phyloP scores from a whole-genome alignment of 2,329 filamentous ascomycete species.

The Peltaster fructicola region DNA sequence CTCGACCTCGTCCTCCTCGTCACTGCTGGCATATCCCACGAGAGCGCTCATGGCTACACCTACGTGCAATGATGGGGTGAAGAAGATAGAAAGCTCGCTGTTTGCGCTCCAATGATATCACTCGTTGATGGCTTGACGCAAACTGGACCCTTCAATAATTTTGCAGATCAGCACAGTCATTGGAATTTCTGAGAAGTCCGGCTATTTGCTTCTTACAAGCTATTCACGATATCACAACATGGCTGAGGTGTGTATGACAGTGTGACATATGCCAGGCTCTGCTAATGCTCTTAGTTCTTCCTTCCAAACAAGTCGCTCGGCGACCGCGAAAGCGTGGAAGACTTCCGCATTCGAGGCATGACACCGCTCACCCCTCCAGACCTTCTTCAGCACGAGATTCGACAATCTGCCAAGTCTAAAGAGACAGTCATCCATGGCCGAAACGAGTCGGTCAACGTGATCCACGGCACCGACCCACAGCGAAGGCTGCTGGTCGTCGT shows the following conservation, averaged over 20 bases:
- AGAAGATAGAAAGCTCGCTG: too few species aligned
- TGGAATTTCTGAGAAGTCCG: constrained; percentile 1
- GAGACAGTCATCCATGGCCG: constrained; percentile 56
- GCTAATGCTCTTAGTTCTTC: constrained; percentile 26
- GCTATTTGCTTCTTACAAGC: constrained; percentile 1
- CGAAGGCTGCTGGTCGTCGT: constrained; percentile 74
- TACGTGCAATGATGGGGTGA: too few species aligned
- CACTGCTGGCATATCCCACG: constrained; percentile 30
- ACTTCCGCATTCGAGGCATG: constrained; percentile 44
- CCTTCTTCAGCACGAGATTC: constrained; percentile 73
- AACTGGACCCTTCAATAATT: too few species aligned
- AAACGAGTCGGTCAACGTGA: constrained; percentile 51
- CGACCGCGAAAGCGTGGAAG: constrained; percentile 31
- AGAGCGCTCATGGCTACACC: constrained; percentile 20
- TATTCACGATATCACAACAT: constrained; percentile 2
- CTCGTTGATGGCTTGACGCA: too few species aligned
- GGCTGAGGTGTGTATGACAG: constrained; percentile 4
- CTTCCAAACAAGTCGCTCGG: constrained; percentile 32
- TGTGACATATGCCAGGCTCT: constrained; percentile 1
- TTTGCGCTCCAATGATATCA: too few species aligned
- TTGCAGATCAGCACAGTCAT: too few species aligned
- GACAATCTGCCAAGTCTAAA: constrained; percentile 41
- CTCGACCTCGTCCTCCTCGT: constrained; percentile 22
- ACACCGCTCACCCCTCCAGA: constrained; percentile 70
- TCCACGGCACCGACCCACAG: constrained; percentile 56